These are phyloP conservation scores for Pseudomonodictys pantanalensis DNA, from an alignment of 495 filamentous ascomycete species.

Conservation along the genomic window DNA sequence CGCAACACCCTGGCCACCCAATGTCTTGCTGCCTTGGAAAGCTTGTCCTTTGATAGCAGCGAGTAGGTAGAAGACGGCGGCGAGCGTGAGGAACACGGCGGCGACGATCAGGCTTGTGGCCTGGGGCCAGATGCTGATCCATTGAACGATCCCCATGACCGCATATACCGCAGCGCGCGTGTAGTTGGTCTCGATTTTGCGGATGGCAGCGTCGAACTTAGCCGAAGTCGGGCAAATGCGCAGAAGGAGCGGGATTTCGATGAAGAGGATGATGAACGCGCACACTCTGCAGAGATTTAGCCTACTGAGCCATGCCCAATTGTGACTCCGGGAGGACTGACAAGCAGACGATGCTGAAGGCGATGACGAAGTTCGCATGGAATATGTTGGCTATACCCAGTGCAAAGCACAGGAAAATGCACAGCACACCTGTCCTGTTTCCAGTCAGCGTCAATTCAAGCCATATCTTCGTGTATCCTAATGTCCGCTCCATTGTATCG, in stretches of 20 bases:
- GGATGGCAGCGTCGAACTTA: conserved; percentile 85
- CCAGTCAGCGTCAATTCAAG: neutral
- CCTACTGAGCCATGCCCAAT: neutral
- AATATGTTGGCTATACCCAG: conserved; percentile 92
- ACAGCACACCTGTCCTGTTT: conserved; percentile 84
- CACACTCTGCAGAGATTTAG: conserved; percentile 57
- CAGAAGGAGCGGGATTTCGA: conserved; percentile 93
- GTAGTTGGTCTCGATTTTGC: conserved; percentile 89
- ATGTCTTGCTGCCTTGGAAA: conserved; percentile 94
- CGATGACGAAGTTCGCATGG: conserved; percentile 52
- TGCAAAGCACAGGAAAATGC: conserved; percentile 92
- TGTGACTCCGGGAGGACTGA: conserved; percentile 49
- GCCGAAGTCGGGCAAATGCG: conserved; percentile 95
- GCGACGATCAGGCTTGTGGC: conserved; percentile 77
- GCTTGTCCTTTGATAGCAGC: conserved; percentile 88
- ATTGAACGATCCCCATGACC: conserved; percentile 78
- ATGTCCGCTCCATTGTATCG: no score
- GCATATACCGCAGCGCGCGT: conserved; percentile 92
- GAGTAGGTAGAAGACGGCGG: conserved; percentile 75
- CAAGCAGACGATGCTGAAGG: conserved; percentile 84
- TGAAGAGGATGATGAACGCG: conserved; percentile 86
- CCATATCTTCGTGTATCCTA: no score
- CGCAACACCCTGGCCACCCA: conserved; percentile 89
- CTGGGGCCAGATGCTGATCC: conserved; percentile 63
- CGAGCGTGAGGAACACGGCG: conserved; percentile 74